Evolutionary conservation across 177 flowering plant genomes (phyloP).

Genomic region (Telopea speciosissima): DNA sequence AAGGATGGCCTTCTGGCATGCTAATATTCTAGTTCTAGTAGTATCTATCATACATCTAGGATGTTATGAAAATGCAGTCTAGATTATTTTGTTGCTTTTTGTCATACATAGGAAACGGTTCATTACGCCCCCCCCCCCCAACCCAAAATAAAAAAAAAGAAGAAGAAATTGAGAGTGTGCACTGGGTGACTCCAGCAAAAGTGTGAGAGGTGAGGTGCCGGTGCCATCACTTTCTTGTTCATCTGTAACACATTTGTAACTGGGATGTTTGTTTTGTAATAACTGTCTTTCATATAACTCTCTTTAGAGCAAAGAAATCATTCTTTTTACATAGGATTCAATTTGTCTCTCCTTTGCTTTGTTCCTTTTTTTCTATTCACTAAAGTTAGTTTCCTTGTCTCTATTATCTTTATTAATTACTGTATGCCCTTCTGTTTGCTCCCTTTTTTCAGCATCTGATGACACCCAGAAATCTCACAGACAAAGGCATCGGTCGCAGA

Average conservation of each 20-base stretch:
- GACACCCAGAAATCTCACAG: slow-evolving; percentile 75
- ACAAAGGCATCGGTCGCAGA: slow-evolving; percentile 62
- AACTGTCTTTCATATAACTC: not conserved
- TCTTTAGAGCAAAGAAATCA: slow-evolving; percentile 18
- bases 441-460: slow-evolving; percentile 66
- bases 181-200: too few relatives aligned
- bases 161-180: too few relatives aligned
- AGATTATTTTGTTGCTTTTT: not conserved
- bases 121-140: not conserved
- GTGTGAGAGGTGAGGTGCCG: too few relatives aligned
- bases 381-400: not conserved
- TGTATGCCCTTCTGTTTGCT: slow-evolving; percentile 11
- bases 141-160: too few relatives aligned
- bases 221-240: not conserved
- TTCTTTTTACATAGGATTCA: slow-evolving; percentile 45
- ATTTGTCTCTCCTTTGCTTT: slow-evolving; percentile 21
- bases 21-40: not conserved
- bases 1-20: not conserved
- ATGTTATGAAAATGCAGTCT: not conserved
- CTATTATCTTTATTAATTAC: slow-evolving; percentile 5
- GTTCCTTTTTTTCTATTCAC: slow-evolving; percentile 24
- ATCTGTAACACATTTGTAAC: too few relatives aligned
- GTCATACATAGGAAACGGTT: not conserved
- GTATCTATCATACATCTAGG: not conserved
- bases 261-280: not conserved